Evolutionary conservation across 208 protist species (phyloP).

Genomic region (Leishmania aethiopica): DNA sequence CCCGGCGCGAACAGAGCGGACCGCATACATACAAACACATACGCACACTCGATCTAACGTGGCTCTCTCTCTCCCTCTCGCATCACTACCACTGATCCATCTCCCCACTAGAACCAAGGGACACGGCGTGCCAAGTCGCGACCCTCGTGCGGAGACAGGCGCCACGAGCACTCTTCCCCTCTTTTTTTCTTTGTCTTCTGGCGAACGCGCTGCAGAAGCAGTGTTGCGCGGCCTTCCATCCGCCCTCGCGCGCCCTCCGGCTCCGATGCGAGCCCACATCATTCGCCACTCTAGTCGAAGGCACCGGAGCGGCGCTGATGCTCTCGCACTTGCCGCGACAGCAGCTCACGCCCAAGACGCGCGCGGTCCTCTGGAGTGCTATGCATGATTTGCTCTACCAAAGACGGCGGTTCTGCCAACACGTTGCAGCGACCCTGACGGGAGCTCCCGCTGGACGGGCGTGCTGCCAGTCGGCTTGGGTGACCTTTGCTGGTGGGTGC

Average conservation of each 20-base stretch:
- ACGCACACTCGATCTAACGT: background rate
- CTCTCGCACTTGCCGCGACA: constrained; percentile 55
- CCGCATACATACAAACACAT: background rate
- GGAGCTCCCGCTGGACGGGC: background rate
- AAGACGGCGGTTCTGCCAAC: background rate
- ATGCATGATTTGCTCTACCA: constrained; percentile 28
- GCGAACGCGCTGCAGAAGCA: background rate
- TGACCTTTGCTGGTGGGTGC: background rate
- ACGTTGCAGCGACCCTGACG: background rate
- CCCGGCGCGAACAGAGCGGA: background rate
- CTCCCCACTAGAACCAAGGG: too few relatives aligned
- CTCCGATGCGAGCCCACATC: background rate
- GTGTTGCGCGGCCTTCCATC: background rate
- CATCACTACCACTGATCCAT: background rate
- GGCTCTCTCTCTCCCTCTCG: background rate
- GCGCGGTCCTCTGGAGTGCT: constrained; percentile 28
- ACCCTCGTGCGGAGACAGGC: too few relatives aligned
- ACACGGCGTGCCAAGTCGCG: too few relatives aligned
- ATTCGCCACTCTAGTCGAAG: background rate
- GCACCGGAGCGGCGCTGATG: constrained; percentile 18
- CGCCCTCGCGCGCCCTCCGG: background rate
- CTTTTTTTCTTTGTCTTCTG: too few relatives aligned
- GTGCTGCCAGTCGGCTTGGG: background rate
- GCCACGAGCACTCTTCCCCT: too few relatives aligned
- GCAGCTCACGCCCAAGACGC: constrained; percentile 62